Percentiles rank a stretch among this genome's conserved stretches.
These are phyloP conservation scores for Martensiomyces pterosporus DNA, from an alignment of 192 early-diverging fungal genomes.

Conservation along the genomic window DNA sequence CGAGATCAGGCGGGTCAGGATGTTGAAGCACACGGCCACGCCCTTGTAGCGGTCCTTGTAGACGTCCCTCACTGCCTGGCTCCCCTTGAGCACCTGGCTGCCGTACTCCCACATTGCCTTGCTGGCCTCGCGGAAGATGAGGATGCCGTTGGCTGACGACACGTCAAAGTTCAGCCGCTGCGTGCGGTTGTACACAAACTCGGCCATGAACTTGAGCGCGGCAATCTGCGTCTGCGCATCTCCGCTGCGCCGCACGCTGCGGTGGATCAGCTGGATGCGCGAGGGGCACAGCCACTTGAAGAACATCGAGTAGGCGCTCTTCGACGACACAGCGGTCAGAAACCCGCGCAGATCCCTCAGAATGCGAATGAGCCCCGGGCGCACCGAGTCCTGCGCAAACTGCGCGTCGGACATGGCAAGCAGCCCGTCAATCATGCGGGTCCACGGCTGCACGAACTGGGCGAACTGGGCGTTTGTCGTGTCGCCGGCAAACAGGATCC, in stretches of 20 bases:
- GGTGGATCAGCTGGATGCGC: slow-evolving; percentile 59
- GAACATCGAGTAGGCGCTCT: slow-evolving; percentile 61
- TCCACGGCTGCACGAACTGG: slow-evolving; percentile 72
- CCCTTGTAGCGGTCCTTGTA: slow-evolving; percentile 70
- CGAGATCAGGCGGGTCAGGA: slow-evolving; percentile 61
- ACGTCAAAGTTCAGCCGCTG: slow-evolving; percentile 81
- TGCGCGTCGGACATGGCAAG: slow-evolving; percentile 51
- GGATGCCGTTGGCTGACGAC: slow-evolving; percentile 80
- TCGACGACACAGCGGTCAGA: slow-evolving; percentile 57
- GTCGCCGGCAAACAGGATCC: slow-evolving; percentile 71
- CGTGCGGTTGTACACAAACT: slow-evolving; percentile 78
- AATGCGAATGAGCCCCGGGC: slow-evolving; percentile 51
- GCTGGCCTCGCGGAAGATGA: slow-evolving; percentile 85
- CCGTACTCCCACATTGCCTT: slow-evolving; percentile 60
- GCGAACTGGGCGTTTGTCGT: slow-evolving; percentile 57
- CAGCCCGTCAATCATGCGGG: slow-evolving; percentile 53
- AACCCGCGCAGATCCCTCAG: slow-evolving; percentile 80
- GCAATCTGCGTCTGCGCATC: slow-evolving; percentile 61
- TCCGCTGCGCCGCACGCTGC: slow-evolving; percentile 59
- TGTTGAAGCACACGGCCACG: slow-evolving; percentile 69
- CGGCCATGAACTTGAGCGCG: slow-evolving; percentile 70
- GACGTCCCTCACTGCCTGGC: slow-evolving; percentile 27
- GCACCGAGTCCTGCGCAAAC: slow-evolving; percentile 49
- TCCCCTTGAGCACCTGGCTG: slow-evolving; percentile 18
- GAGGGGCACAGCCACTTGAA: slow-evolving; percentile 85